phyloP scores from a whole-genome alignment of 495 filamentous ascomycete species.

The Aspergillus sclerotioniger region DNA sequence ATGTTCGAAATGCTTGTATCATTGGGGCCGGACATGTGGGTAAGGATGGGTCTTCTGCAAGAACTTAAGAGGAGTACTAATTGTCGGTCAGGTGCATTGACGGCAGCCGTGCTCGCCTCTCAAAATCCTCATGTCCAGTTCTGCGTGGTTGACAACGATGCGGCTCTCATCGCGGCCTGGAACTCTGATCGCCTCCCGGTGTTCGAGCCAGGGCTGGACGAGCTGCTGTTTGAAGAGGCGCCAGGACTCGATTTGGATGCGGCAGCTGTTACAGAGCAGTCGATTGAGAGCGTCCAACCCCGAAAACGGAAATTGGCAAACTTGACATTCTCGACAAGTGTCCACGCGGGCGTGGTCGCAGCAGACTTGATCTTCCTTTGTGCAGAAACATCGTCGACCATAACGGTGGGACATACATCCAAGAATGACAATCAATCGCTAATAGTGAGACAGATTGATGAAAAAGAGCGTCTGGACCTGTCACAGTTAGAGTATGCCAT shows the following conservation, averaged over 20 bases:
- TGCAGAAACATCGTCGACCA: conserved; percentile 60
- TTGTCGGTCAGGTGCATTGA: conserved; percentile 57
- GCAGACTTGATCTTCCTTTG: conserved; percentile 74
- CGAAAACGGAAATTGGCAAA: conserved; percentile 54
- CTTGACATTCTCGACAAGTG: conserved; percentile 66
- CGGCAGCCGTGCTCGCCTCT: conserved; percentile 68
- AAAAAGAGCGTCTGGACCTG: conserved; percentile 52
- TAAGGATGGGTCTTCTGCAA: not conserved
- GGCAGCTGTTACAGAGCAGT: not conserved
- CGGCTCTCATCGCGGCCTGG: conserved; percentile 64
- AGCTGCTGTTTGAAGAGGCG: conserved; percentile 31
- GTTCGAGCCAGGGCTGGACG: conserved; percentile 47
- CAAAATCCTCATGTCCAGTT: conserved; percentile 67
- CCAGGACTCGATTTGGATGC: not conserved
- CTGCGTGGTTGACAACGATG: conserved; percentile 69
- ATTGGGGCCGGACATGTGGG: conserved; percentile 21
- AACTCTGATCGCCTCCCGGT: conserved; percentile 71
- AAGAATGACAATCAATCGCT: not conserved
- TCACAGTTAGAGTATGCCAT: conserved; percentile 62
- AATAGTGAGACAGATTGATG: not conserved
- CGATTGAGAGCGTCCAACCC: conserved; percentile 19
- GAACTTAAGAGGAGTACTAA: not conserved
- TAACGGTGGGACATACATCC: not conserved
- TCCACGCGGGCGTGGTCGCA: conserved; percentile 55
- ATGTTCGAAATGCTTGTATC: conserved; percentile 21